Percentiles rank a stretch among this genome's conserved stretches.
Evolutionary conservation across 139 green algal species (phyloP).

Genomic region (Chlorella ohadii): DNA sequence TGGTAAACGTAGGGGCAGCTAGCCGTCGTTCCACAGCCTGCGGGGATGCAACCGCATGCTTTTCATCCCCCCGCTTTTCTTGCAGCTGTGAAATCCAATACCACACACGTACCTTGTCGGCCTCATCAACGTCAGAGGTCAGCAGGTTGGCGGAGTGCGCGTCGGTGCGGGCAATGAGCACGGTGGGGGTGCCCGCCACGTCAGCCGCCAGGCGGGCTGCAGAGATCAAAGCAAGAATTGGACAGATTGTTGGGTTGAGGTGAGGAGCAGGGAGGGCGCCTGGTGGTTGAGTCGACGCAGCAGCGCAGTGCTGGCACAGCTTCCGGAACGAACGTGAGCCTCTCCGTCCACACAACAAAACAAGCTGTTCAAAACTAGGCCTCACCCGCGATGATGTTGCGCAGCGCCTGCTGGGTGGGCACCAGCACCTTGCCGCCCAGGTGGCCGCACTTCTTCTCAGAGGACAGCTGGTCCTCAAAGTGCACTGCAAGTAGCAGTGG

Average conservation of each 20-base stretch:
- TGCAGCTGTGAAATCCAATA: too few relatives aligned
- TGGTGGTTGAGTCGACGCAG: too few relatives aligned
- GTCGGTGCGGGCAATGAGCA: slow-evolving; percentile 86
- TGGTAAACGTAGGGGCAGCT: too few relatives aligned
- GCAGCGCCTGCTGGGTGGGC: slow-evolving; percentile 73
- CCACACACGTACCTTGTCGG: too few relatives aligned
- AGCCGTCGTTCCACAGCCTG: too few relatives aligned
- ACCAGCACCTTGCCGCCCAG: slow-evolving; percentile 86
- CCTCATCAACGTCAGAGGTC: slow-evolving; percentile 84
- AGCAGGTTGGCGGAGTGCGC: slow-evolving; percentile 83
- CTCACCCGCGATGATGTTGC: slow-evolving; percentile 77
- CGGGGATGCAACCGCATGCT: too few relatives aligned
- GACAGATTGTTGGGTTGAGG: background rate
- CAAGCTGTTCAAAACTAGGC: too few relatives aligned
- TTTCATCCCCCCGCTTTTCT: too few relatives aligned
- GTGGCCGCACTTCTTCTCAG: slow-evolving; percentile 83
- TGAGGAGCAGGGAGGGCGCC: background rate
- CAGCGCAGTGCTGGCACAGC: too few relatives aligned
- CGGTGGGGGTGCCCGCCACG: slow-evolving; percentile 72
- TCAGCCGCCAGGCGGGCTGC: slow-evolving; percentile 81
- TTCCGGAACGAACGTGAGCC: too few relatives aligned
- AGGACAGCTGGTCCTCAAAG: slow-evolving; percentile 83
- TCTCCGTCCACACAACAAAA: too few relatives aligned
- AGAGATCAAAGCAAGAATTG: background rate
- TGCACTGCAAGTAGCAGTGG: slow-evolving; percentile 58